Evolutionary conservation across 352 stramenopile genomes (phyloP).

Genomic region (Globisporangium recalcitrans): DNA sequence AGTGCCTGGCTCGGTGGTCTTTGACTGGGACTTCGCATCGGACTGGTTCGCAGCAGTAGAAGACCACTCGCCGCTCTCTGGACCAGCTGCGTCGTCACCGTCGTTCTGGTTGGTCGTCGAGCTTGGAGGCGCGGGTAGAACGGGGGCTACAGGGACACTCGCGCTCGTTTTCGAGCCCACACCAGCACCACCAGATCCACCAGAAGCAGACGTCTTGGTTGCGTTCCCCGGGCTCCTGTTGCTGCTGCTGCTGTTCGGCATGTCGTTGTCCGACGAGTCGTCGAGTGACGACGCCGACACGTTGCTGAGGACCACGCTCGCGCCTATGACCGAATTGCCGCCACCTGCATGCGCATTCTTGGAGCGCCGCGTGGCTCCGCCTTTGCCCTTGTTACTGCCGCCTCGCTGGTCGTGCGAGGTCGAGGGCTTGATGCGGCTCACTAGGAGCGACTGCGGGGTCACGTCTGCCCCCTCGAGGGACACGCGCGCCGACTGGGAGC

Average conservation of each 20-base stretch:
- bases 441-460: conserved; percentile 69
- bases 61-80: conserved; percentile 1
- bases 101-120: conserved; percentile 12
- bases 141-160: neutral
- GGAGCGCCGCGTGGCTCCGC: conserved; percentile 22
- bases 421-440: conserved; percentile 66
- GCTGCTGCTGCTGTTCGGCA: neutral
- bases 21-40: neutral
- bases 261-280: conserved; percentile 41
- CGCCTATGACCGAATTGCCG: conserved; percentile 32
- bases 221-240: neutral
- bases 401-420: conserved; percentile 24
- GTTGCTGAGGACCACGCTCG: conserved; percentile 48
- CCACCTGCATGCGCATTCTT: conserved; percentile 21
- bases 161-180: neutral
- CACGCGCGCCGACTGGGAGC: conserved; percentile 42
- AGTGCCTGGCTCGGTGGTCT: neutral
- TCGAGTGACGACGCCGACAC: conserved; percentile 53
- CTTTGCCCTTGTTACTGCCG: conserved; percentile 19
- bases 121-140: neutral
- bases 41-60: neutral
- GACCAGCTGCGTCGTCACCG: conserved; percentile 13
- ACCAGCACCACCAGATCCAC: neutral
- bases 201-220: neutral
- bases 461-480: conserved; percentile 68